phyloP scores from a whole-genome alignment of 805 yeast genomes.

The Barnettozyma populi region DNA sequence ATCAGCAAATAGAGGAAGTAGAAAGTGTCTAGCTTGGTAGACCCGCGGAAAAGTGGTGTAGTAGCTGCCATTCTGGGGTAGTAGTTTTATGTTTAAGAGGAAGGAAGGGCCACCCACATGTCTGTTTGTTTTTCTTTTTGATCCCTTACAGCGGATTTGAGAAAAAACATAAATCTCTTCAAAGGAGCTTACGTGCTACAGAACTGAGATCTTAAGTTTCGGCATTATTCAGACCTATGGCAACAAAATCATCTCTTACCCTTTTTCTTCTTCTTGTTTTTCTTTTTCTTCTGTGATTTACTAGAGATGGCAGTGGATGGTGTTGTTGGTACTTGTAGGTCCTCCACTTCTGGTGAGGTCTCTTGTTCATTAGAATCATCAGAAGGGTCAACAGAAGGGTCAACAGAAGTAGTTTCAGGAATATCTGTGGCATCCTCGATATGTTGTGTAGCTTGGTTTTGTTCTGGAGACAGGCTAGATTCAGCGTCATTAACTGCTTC shows the following conservation, averaged over 20 bases:
- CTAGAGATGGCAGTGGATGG: neutral
- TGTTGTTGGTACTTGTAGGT: neutral
- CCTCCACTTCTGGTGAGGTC: neutral
- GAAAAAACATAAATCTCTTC: no score
- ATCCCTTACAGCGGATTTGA: neutral
- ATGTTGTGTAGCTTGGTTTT: neutral
- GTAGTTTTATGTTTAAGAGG: neutral
- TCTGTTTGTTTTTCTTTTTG: neutral
- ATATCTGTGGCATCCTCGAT: no score
- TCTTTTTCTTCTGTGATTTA: slow-evolving; percentile 4
- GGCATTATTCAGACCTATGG: neutral
- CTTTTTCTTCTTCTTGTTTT: slow-evolving; percentile 5
- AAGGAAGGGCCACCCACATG: neutral
- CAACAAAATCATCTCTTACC: neutral
- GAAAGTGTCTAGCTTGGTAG: slow-evolving; percentile 33
- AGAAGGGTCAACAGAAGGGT: neutral
- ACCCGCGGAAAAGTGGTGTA: slow-evolving; percentile 17
- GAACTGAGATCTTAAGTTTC: neutral
- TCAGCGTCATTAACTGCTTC: neutral
- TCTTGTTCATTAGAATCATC: neutral
- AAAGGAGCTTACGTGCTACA: no score
- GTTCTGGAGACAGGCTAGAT: neutral
- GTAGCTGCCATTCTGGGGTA: neutral
- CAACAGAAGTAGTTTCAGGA: neutral
- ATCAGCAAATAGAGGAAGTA: slow-evolving; percentile 48